A percentile compares a stretch with the other conserved stretches of the same genome.
These are phyloP conservation scores for Choiromyces venosus DNA, from an alignment of 495 filamentous ascomycete genomes.

Conservation along the genomic window DNA sequence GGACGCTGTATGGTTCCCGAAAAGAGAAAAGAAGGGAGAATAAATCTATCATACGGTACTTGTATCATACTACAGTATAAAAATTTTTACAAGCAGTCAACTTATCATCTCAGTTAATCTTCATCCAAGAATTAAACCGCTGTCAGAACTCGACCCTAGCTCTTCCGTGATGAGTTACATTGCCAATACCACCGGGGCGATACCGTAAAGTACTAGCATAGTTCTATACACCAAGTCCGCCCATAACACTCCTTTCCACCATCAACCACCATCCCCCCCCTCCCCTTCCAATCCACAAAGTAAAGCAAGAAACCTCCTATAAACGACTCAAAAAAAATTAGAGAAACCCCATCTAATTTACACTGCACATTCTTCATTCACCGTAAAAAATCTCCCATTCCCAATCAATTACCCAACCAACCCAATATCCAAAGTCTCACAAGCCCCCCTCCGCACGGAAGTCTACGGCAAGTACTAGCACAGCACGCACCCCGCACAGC, in stretches of 20 bases:
- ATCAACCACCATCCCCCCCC: too few relatives aligned
- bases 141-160: neutral
- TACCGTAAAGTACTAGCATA: neutral
- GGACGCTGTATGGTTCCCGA: neutral
- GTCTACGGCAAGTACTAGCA: neutral
- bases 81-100: neutral
- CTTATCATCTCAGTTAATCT: neutral
- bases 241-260: too few relatives aligned
- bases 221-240: neutral
- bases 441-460: neutral
- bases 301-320: neutral
- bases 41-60: neutral
- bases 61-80: too few relatives aligned
- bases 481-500: neutral
- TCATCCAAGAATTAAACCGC: neutral
- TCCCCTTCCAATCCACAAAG: neutral
- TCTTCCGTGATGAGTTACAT: neutral
- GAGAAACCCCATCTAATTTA: too few relatives aligned
- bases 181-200: neutral
- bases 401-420: neutral
- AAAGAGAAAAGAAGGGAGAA: neutral
- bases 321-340: neutral
- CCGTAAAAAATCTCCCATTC: neutral
- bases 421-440: neutral
- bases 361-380: too few relatives aligned